These are phyloP conservation scores for Sambucus nigra DNA, from an alignment of 129 eudicot genomes.

Conservation along the genomic window DNA sequence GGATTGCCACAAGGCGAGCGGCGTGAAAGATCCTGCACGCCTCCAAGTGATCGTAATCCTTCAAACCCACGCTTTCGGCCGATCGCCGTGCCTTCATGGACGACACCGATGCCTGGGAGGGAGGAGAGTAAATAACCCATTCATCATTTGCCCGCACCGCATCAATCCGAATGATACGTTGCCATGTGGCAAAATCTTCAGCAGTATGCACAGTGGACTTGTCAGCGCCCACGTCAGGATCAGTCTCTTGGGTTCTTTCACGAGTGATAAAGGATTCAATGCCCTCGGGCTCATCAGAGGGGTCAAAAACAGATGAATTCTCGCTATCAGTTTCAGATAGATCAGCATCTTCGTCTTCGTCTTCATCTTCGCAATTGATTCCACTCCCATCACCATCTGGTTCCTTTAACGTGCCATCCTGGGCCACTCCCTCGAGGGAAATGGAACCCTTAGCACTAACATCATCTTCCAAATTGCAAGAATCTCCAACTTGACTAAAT, in stretches of 20 bases:
- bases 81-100: slow-evolving; percentile 28
- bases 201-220: slow-evolving; percentile 16
- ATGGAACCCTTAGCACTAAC: slow-evolving; percentile 14
- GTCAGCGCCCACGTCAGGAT: neutral
- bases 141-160: slow-evolving; percentile 72
- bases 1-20: slow-evolving; percentile 68
- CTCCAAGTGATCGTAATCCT: slow-evolving; percentile 57
- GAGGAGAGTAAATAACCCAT: slow-evolving; percentile 56
- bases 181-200: slow-evolving; percentile 69
- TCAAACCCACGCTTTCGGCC: slow-evolving; percentile 54
- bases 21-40: slow-evolving; percentile 63
- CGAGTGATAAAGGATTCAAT: slow-evolving; percentile 16
- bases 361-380: slow-evolving; percentile 25
- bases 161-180: slow-evolving; percentile 69
- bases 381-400: slow-evolving; percentile 19
- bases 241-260: neutral
- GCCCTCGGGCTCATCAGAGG: slow-evolving; percentile 40
- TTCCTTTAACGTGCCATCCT: slow-evolving; percentile 6
- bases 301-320: slow-evolving; percentile 53
- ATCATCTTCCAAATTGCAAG: slow-evolving; percentile 31
- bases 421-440: slow-evolving; percentile 16
- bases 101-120: slow-evolving; percentile 53
- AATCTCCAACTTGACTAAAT: slow-evolving; percentile 32
- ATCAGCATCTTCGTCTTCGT: slow-evolving; percentile 19
- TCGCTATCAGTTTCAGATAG: too few relatives aligned